These are phyloP conservation scores for Cercospora janseana DNA, from an alignment of 2,329 filamentous ascomycete species.

Conservation along the genomic window DNA sequence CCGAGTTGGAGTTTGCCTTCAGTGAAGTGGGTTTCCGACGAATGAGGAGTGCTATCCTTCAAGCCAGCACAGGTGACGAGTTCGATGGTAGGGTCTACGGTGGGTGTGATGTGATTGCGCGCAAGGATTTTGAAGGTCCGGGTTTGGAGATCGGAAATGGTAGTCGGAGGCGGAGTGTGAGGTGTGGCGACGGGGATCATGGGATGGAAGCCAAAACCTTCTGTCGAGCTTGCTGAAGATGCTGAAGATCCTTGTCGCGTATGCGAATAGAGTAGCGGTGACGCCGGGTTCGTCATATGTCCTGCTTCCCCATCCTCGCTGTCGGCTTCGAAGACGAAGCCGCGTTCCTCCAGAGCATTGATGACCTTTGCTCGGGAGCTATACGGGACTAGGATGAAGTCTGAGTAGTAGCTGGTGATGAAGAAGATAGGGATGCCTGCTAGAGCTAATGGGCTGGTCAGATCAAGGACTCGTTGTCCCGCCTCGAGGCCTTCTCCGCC, in stretches of 20 bases:
- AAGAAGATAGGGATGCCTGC: conserved; percentile 97
- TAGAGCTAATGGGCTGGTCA: conserved; percentile 85
- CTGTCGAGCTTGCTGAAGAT: conserved; percentile 35
- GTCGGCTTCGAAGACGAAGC: conserved; percentile 76
- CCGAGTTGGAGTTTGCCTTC: conserved; percentile 47
- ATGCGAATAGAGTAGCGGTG: conserved; percentile 59
- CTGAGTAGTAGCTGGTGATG: conserved; percentile 96
- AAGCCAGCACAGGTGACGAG: conserved; percentile 80
- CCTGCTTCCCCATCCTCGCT: conserved; percentile 50
- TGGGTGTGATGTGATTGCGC: conserved; percentile 70
- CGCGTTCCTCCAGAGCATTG: conserved; percentile 70
- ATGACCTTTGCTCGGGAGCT: conserved; percentile 73
- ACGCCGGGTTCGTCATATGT: conserved; percentile 44
- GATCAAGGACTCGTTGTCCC: conserved; percentile 82
- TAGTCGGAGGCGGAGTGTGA: conserved; percentile 72
- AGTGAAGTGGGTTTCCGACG: conserved; percentile 36
- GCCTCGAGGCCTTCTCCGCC: conserved; percentile 88
- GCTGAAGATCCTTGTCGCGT: conserved; percentile 47
- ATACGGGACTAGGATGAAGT: conserved; percentile 88
- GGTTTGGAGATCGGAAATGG: conserved; percentile 73
- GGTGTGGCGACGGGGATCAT: conserved; percentile 45
- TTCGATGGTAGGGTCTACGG: conserved; percentile 65
- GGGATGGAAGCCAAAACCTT: conserved; percentile 32
- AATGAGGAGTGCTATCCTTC: conserved; percentile 41
- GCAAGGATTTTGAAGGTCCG: conserved; percentile 83